These are phyloP conservation scores for Hyaloperonospora brassicae DNA, from an alignment of 352 stramenopile species.

Conservation along the genomic window DNA sequence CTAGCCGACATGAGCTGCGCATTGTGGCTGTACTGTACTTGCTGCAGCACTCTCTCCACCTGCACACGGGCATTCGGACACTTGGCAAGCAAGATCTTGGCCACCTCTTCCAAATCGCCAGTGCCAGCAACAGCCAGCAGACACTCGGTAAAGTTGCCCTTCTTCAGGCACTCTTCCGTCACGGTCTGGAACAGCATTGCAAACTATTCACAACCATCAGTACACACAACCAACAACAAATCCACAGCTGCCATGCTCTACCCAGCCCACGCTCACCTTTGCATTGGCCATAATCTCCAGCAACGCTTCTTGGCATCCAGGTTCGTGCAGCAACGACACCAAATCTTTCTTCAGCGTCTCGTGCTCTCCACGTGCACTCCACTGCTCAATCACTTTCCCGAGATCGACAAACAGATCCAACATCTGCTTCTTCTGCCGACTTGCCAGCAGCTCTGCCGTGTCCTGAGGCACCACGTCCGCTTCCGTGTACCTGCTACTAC, in stretches of 20 bases:
- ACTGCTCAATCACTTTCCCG: constrained; percentile 70
- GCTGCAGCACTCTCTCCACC: constrained; percentile 64
- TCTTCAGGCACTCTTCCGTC: constrained; percentile 52
- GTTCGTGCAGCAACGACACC: constrained; percentile 62
- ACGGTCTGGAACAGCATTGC: constrained; percentile 55
- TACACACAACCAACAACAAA: neutral
- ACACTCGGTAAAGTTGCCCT: constrained; percentile 44
- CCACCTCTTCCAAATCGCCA: constrained; percentile 58
- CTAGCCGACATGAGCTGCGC: constrained; percentile 58
- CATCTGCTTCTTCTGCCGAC: constrained; percentile 57
- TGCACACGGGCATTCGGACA: constrained; percentile 62
- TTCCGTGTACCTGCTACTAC: constrained; percentile 18
- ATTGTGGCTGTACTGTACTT: constrained; percentile 64
- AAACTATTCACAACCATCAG: constrained; percentile 28
- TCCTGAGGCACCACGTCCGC: constrained; percentile 21
- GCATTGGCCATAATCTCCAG: constrained; percentile 65
- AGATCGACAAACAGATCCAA: constrained; percentile 67
- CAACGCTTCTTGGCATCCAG: constrained; percentile 61
- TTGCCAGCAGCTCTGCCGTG: constrained; percentile 40
- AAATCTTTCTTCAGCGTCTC: constrained; percentile 63
- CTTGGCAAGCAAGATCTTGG: constrained; percentile 67
- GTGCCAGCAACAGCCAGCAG: constrained; percentile 41
- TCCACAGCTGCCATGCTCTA: neutral
- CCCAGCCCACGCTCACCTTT: constrained; percentile 19
- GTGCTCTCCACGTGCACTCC: constrained; percentile 46